Evolutionary conservation across 2,329 filamentous ascomycete species (phyloP).

Genomic region (Grosmannia clavigera): DNA sequence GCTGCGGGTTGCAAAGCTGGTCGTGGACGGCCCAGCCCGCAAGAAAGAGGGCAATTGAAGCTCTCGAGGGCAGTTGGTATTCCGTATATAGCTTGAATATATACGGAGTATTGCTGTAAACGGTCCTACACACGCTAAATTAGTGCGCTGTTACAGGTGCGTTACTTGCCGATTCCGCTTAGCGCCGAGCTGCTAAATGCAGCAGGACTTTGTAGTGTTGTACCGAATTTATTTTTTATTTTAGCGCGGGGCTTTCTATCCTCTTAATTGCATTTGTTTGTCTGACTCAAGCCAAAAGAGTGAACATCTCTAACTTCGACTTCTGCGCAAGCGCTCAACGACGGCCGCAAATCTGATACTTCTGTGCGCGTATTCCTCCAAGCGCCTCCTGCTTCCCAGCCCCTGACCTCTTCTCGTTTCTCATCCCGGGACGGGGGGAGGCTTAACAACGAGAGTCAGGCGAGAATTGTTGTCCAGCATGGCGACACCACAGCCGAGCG

Average conservation of each 20-base stretch:
- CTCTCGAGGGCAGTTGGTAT: neutral
- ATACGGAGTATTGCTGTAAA: neutral
- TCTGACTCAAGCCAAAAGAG: neutral
- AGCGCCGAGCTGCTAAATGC: neutral
- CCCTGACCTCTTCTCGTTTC: neutral
- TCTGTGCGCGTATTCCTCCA: neutral
- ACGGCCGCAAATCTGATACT: neutral
- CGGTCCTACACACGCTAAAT: neutral
- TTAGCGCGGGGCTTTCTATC: neutral
- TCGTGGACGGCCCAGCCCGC: constrained; percentile 23
- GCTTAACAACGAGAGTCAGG: neutral
- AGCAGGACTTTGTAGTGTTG: neutral
- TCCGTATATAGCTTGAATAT: neutral
- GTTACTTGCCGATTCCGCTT: neutral
- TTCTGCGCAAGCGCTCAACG: neutral
- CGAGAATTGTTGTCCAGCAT: neutral
- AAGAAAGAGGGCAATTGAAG: neutral
- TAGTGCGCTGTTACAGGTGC: neutral
- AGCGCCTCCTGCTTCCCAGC: neutral
- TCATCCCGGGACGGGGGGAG: neutral
- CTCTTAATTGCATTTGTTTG: neutral
- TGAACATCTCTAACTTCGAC: neutral
- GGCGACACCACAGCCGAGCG: neutral
- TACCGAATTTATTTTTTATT: neutral
- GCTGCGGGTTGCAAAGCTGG: constrained; percentile 24